Base-by-base conservation (phyloP, 2,329 filamentous ascomycete genomes). In the Penicillium sp. region DNA sequence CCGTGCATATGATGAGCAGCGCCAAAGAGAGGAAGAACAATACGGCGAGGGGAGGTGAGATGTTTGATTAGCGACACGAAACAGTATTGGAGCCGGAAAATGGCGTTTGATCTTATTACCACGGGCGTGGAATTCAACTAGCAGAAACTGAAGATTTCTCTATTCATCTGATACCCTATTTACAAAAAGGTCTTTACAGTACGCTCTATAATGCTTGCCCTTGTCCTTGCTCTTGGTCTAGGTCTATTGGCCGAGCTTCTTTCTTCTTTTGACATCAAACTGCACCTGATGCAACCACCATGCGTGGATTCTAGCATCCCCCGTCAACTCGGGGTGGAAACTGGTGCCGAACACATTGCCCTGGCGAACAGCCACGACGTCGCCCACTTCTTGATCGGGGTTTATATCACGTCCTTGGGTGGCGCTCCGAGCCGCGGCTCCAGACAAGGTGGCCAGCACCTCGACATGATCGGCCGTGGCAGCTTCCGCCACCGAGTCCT, bases 281-380 rank as follows among this genome's bases (percentile, higher is more conserved):
- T 83, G 70, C 35, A 92, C 90, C 76, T 94, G 86, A 68, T 84
- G 80, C 73, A 99, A 73, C 95, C 95, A 99, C 95, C 95, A 98
- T 4, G 86, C 83, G 77, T 99, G 95, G 71, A 98, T 96, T 58
- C 95, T 85, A 59, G 88, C 82, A 79, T 99, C 95, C 7, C 87
- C 85, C 0, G 94, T 98, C 75, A 99, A 77, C 77, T 99, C 95
- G 0, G 95, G 95, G 71, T 98, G 95, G 73, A 98, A 99, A 71
- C 93, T 97, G 3, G 91, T 97, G 4, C 93, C 95, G 70, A 98
- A 90, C 0, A 97, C 89, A 76, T 97, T 97, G 0, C 90, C 92
- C 78, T 98, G 93, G 65, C 86, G 84, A 37, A 98, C 92, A 0
- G 94, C 94, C 54, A 98, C 88, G 55, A 98, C 94, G 67, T 96